Base-by-base conservation (phyloP, 768 basidiomycete genomes). In the Macrolepiota fuliginosa region DNA sequence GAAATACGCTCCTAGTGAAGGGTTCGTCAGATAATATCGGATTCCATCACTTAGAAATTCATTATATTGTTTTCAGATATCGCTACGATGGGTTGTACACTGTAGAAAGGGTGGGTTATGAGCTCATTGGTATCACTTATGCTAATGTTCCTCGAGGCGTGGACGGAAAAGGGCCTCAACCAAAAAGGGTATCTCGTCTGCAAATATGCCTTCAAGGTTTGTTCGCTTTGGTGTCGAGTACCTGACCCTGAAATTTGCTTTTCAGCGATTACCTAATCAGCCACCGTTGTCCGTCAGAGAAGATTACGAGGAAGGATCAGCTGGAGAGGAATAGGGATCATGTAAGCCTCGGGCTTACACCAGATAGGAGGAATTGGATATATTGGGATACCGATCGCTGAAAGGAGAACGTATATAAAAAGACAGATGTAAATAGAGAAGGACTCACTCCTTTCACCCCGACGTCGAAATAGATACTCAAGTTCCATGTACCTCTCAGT, bases 31-130 rank as follows among this genome's bases (percentile, higher is more conserved):
- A 54, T 9, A 54, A 12, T 63, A 37, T 53, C n/a, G 5, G 22
- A 19, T 19, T 22, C 32, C 10, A 17, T 17, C 1, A 11, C 19
- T 22, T 2, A 37, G 3, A 24, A 15, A 27, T n/a, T 62, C 0
- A 36, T 24, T 22, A 4, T 52, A 32, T 47, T 25, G 24, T 60
- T 39, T 45, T 52, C 56, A 91, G 91, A 25, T 97, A 95, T 70
- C 86, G 94, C 9, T 97, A 97, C 68, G 94, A 96, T 66, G 95
- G 95, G 1, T 78, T 97, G 11, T 97, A 96, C 69, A 75, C 68
- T 1, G 89, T 94, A 15, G 89, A 89, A 72, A 86, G 87, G 78
- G 91, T 84, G 63, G 53, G 75, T 46, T 27, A 10, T 17, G 22
- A 17, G 4, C 11, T n/a, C 5, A 17, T 27, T 37, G 29, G 17